Evolutionary conservation across 2,329 filamentous ascomycete genomes (phyloP).

Genomic region (Knoxdaviesia proteae): DNA sequence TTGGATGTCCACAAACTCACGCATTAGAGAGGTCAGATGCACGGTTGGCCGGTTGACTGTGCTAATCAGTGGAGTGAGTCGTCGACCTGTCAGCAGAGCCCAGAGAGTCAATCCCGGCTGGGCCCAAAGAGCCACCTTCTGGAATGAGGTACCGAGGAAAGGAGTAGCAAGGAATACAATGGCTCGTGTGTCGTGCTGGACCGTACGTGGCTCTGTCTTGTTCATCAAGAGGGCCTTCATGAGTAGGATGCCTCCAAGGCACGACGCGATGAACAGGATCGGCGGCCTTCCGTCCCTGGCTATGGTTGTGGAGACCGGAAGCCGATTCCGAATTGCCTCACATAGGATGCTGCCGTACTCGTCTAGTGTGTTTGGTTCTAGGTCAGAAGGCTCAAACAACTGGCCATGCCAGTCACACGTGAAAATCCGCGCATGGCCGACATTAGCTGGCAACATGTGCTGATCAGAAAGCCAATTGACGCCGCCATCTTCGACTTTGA

Average conservation of each 20-base stretch:
- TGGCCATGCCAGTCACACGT: slow-evolving; percentile 11
- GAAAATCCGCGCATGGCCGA: slow-evolving; percentile 9
- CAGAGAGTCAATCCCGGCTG: slow-evolving; percentile 1
- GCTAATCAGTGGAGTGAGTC: too few species aligned
- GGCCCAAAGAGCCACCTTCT: slow-evolving; percentile 8
- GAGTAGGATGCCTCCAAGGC: slow-evolving; percentile 12
- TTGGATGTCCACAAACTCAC: too few species aligned
- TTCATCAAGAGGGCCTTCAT: slow-evolving; percentile 9
- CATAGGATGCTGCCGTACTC: slow-evolving; percentile 8
- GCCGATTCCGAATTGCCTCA: slow-evolving; percentile 1
- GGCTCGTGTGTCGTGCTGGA: slow-evolving; percentile 7
- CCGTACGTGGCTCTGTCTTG: neutral
- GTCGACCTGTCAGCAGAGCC: too few species aligned
- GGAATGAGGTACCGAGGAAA: slow-evolving; percentile 10
- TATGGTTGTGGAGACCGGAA: slow-evolving; percentile 6
- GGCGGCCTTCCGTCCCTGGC: slow-evolving; percentile 2
- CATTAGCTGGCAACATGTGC: slow-evolving; percentile 8
- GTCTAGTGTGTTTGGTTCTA: slow-evolving; percentile 5
- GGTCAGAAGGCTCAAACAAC: slow-evolving; percentile 6
- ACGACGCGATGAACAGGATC: slow-evolving; percentile 13
- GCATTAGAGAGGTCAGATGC: too few species aligned
- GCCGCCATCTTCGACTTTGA: slow-evolving; percentile 1
- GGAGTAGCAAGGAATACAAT: slow-evolving; percentile 12
- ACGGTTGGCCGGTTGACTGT: too few species aligned
- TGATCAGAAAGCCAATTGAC: slow-evolving; percentile 10